phyloP scores from a whole-genome alignment of 2,329 filamentous ascomycete species.

The Epichloe glyceriae region DNA sequence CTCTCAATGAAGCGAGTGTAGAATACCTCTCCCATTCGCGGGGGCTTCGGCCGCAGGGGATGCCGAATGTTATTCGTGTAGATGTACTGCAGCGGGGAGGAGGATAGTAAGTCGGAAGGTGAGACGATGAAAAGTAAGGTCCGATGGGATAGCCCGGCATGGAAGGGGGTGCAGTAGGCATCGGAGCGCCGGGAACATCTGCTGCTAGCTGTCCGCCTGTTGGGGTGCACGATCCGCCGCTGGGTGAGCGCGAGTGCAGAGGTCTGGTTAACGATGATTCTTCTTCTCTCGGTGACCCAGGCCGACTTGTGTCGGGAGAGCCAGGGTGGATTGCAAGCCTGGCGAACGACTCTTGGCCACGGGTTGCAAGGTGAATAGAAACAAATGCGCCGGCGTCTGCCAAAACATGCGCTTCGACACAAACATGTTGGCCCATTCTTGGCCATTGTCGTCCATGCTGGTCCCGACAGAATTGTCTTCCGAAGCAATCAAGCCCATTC shows the following conservation, averaged over 20 bases:
- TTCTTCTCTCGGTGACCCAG: slow-evolving; percentile 10
- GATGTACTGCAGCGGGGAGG: slow-evolving; percentile 67
- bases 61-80: slow-evolving; percentile 71
- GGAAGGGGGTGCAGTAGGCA: slow-evolving; percentile 20
- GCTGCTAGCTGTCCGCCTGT: slow-evolving; percentile 12
- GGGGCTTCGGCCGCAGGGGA: slow-evolving; percentile 76
- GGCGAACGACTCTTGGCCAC: slow-evolving; percentile 16
- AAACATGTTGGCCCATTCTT: slow-evolving; percentile 70
- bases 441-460: slow-evolving; percentile 44
- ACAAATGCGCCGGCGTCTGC: slow-evolving; percentile 79
- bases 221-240: slow-evolving; percentile 7
- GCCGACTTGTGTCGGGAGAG: slow-evolving; percentile 23
- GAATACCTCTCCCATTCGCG: slow-evolving; percentile 79
- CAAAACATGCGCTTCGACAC: slow-evolving; percentile 73
- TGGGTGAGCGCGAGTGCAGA: slow-evolving; percentile 7
- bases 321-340: slow-evolving; percentile 38
- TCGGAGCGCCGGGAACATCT: slow-evolving; percentile 27
- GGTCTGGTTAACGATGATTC: neutral
- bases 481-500: slow-evolving; percentile 75
- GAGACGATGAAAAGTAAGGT: slow-evolving; percentile 70
- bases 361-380: slow-evolving; percentile 73
- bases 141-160: slow-evolving; percentile 36
- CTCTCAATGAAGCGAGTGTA: slow-evolving; percentile 81
- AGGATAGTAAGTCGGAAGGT: slow-evolving; percentile 84
- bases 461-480: slow-evolving; percentile 64